Percentiles rank a stretch among this genome's conserved stretches.
Evolutionary conservation across 2,329 filamentous ascomycete genomes (phyloP).

Genomic region (Metarhizium humberi): DNA sequence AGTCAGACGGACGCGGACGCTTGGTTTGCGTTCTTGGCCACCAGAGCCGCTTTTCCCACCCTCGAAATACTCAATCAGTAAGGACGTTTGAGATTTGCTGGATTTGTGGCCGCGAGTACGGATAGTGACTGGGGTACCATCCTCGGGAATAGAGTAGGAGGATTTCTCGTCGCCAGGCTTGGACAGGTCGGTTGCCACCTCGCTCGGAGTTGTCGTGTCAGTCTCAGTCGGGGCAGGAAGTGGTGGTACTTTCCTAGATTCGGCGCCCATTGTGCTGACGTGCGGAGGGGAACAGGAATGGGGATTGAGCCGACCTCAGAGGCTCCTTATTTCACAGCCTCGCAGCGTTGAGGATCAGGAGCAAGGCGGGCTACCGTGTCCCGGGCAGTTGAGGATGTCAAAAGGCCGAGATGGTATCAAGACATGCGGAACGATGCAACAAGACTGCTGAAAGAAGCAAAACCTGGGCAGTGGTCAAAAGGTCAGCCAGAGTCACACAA

Average conservation of each 20-base stretch:
- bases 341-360: background rate
- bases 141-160: conserved; percentile 71
- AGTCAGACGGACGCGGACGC: conserved; percentile 70
- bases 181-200: conserved; percentile 56
- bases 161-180: conserved; percentile 60
- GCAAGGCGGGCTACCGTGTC: background rate
- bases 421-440: conserved; percentile 17
- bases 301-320: background rate
- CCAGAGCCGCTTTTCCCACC: conserved; percentile 54
- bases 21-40: conserved; percentile 62
- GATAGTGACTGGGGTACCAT: conserved; percentile 88
- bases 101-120: conserved; percentile 57
- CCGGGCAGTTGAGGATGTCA: conserved; percentile 6
- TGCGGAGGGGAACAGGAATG: background rate
- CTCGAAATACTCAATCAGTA: conserved; percentile 94
- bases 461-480: background rate
- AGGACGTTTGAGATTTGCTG: conserved; percentile 71
- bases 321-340: background rate
- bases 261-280: conserved; percentile 42
- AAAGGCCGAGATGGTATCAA: conserved; percentile 15
- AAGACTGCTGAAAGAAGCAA: conserved; percentile 2
- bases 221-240: conserved; percentile 74
- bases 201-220: conserved; percentile 53
- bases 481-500: conserved; percentile 5
- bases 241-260: conserved; percentile 50